phyloP scores from a whole-genome alignment of 345 rosid species.

The Gossypium turneri region DNA sequence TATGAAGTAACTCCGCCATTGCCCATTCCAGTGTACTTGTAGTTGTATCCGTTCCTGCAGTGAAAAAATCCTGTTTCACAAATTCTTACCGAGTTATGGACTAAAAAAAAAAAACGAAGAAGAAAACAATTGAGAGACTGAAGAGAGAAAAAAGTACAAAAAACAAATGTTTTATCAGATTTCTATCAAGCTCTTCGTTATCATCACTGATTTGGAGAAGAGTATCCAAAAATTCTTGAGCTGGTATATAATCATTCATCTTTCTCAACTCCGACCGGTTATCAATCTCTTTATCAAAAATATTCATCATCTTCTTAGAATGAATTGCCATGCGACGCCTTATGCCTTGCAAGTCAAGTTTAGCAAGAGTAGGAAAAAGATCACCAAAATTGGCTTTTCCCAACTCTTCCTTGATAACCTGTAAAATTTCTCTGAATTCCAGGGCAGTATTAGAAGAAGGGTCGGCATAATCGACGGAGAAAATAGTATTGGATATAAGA shows the following conservation, averaged over 20 bases:
- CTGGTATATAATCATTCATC: background rate
- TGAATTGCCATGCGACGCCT: slow-evolving; percentile 6
- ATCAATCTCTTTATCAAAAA: slow-evolving; percentile 28
- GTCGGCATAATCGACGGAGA: slow-evolving; percentile 22
- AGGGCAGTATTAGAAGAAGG: slow-evolving; percentile 15
- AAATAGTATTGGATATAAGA: slow-evolving; percentile 15
- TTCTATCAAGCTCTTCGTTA: slow-evolving; percentile 22
- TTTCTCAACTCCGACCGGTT: slow-evolving; percentile 23
- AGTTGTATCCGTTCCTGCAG: background rate
- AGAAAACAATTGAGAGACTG: background rate
- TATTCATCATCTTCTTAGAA: slow-evolving; percentile 21
- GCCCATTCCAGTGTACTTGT: background rate
- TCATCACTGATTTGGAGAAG: slow-evolving; percentile 25
- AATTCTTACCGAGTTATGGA: background rate
- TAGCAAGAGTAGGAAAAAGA: background rate
- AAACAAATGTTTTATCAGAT: slow-evolving; percentile 22
- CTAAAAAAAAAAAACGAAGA: background rate
- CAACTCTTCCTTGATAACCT: slow-evolving; percentile 23
- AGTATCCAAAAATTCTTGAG: slow-evolving; percentile 35
- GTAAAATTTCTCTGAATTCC: slow-evolving; percentile 17
- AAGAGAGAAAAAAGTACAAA: background rate
- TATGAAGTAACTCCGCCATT: slow-evolving; percentile 1
- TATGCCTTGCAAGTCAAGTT: background rate
- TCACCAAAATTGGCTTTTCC: slow-evolving; percentile 25
- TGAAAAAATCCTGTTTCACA: slow-evolving; percentile 6